Evolutionary conservation across 2,329 filamentous ascomycete genomes (phyloP), one percentile per base, ranked within the genome.

Genomic region (Aspergillus pseudotamarii): DNA sequence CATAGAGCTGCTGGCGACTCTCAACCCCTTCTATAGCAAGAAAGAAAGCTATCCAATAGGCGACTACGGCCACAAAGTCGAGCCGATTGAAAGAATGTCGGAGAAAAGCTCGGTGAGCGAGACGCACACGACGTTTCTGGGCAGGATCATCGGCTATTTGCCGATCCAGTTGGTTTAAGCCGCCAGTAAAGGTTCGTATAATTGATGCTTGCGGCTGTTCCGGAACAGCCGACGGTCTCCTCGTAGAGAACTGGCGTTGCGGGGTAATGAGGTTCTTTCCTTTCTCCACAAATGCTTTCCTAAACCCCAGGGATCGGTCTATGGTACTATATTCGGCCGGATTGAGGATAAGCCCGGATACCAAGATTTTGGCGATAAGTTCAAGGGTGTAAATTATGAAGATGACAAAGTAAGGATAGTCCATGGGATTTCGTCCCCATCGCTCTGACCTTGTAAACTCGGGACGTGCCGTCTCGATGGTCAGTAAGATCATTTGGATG

Each of bases 1-100:
- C 86, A 71, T 93, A 96, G 9, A 98, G 78, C 73, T 96, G 92
- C 58, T 88, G 84, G 2, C 78, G 73, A 64, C 85, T 84, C 73
- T 97, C 92, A 23, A 93, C 75, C 0, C 90, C 88, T 12, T 86
- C 85, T 21, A 94, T 79, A 36, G 88, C 87, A 57, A 99, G 83
- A 12, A 87, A 76, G 72, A 98, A 95, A 1, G 92, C 90, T 62
- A 97, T 90, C 95, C 95, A 99, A 78, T 93, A 99, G 0, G 94
- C 91, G n/a, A 95, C 84, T 9, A 99, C 91, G 1, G 95, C 96
- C 59, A 99, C 83, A 76, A 98, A 97, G 76, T 99, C 95, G 12
- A 98, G 85, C 58, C 95, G 88, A 75, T 98, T 98, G 81, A 99
- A 99, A 0, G 93, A 94, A 77, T 99, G 95, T 19, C 95, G 89